These are phyloP conservation scores for Halenospora varia DNA, from an alignment of 495 filamentous ascomycete species.

Conservation along the genomic window DNA sequence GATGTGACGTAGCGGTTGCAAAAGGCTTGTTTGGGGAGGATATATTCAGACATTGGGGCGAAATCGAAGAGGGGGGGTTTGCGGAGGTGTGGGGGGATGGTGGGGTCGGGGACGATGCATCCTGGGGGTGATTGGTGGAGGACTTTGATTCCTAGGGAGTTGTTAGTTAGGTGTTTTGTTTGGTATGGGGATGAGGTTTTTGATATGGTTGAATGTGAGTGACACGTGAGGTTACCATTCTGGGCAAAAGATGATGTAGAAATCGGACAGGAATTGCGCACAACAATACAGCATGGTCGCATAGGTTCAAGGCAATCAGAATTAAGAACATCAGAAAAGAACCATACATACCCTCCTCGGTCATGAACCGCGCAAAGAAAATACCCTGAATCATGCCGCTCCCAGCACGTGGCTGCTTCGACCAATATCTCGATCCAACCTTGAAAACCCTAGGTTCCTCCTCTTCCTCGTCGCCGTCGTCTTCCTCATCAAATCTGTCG, in stretches of 20 bases:
- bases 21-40: constrained; percentile 89
- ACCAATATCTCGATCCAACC: neutral
- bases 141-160: constrained; percentile 82
- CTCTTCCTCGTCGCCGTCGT: neutral
- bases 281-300: no score
- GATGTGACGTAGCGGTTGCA: constrained; percentile 84
- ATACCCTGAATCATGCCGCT: constrained; percentile 81
- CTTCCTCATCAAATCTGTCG: no score
- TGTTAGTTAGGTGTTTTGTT: neutral
- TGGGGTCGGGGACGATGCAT: constrained; percentile 63
- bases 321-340: no score
- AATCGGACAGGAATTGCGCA: no score
- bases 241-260: no score
- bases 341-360: constrained; percentile 70
- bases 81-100: constrained; percentile 48
- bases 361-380: constrained; percentile 92
- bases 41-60: constrained; percentile 75
- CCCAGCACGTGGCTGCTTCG: no score
- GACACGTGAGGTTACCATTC: no score
- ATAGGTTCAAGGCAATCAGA: no score
- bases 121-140: constrained; percentile 69
- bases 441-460: neutral
- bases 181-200: no score
- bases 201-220: no score
- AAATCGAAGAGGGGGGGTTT: constrained; percentile 73